Evolutionary conservation across 2,329 filamentous ascomycete species (phyloP).

Genomic region (Pseudocercospora ulei): DNA sequence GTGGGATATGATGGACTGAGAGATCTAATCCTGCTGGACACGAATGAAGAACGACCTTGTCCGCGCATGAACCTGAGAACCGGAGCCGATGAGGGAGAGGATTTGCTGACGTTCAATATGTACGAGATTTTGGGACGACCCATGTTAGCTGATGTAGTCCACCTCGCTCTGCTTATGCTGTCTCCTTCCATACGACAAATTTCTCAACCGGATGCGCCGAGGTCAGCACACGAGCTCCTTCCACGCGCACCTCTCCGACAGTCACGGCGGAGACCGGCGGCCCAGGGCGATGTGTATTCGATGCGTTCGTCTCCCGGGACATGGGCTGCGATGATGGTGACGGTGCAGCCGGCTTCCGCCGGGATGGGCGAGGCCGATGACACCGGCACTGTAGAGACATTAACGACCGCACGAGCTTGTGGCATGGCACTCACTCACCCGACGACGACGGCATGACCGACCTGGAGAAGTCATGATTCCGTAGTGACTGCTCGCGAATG

Average conservation of each 20-base stretch:
- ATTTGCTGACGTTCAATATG: too few species aligned
- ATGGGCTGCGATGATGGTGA: slow-evolving; percentile 40
- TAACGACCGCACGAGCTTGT: neutral
- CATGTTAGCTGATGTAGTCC: too few species aligned
- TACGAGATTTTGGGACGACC: too few species aligned
- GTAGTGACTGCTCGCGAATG: neutral
- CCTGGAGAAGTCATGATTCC: slow-evolving; percentile 14
- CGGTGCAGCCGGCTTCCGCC: slow-evolving; percentile 36
- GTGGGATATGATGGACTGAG: neutral
- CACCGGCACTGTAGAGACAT: slow-evolving; percentile 36
- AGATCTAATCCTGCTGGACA: neutral
- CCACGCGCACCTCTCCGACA: too few species aligned
- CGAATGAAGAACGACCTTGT: too few species aligned
- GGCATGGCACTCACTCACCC: slow-evolving; percentile 15
- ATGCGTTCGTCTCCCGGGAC: slow-evolving; percentile 38
- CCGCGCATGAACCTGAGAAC: too few species aligned
- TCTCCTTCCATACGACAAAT: too few species aligned
- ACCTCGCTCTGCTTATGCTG: too few species aligned
- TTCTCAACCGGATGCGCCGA: too few species aligned
- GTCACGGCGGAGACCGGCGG: too few species aligned
- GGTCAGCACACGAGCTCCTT: too few species aligned
- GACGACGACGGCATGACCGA: slow-evolving; percentile 22
- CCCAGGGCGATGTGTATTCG: slow-evolving; percentile 42
- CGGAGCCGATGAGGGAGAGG: too few species aligned
- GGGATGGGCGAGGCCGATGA: slow-evolving; percentile 42